These are phyloP conservation scores for Rhynchosporium agropyri DNA, from an alignment of 2,329 filamentous ascomycete genomes.

Conservation along the genomic window DNA sequence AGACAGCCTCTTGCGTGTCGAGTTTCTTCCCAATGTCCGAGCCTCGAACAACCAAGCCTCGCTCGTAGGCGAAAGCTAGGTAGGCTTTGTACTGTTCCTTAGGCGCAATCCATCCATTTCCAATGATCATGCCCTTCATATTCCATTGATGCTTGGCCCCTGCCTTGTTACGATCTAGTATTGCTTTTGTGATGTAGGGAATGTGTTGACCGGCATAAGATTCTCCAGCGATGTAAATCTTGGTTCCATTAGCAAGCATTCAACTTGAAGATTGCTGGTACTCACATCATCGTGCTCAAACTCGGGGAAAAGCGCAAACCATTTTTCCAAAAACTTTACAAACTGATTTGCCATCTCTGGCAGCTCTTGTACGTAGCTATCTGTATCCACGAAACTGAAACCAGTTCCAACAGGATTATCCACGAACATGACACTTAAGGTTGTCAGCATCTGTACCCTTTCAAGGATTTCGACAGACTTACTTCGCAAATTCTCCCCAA, in stretches of 20 bases:
- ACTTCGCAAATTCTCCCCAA: conserved; percentile 98
- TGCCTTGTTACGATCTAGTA: conserved; percentile 83
- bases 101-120: conserved; percentile 97
- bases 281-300: conserved; percentile 90
- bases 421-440: conserved; percentile 72
- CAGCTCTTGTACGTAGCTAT: conserved; percentile 84
- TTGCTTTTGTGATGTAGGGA: conserved; percentile 91
- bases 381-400: conserved; percentile 91
- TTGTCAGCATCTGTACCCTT: conserved; percentile 1
- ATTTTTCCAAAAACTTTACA: conserved; percentile 85
- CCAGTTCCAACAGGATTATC: conserved; percentile 97
- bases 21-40: conserved; percentile 66
- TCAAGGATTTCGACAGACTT: not conserved
- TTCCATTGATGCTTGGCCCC: conserved; percentile 65
- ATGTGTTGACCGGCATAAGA: conserved; percentile 98
- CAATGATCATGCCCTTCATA: conserved; percentile 83
- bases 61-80: conserved; percentile 77
- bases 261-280: conserved; percentile 28
- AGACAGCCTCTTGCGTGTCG: conserved; percentile 69
- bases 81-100: conserved; percentile 88
- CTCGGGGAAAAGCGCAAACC: conserved; percentile 87
- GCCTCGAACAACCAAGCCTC: conserved; percentile 69
- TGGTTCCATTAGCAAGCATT: conserved; percentile 34
- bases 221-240: conserved; percentile 95
- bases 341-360: conserved; percentile 90